Conservation (phyloP, 2,329 filamentous ascomycete species). For the Colletotrichum destructivum region DNA sequence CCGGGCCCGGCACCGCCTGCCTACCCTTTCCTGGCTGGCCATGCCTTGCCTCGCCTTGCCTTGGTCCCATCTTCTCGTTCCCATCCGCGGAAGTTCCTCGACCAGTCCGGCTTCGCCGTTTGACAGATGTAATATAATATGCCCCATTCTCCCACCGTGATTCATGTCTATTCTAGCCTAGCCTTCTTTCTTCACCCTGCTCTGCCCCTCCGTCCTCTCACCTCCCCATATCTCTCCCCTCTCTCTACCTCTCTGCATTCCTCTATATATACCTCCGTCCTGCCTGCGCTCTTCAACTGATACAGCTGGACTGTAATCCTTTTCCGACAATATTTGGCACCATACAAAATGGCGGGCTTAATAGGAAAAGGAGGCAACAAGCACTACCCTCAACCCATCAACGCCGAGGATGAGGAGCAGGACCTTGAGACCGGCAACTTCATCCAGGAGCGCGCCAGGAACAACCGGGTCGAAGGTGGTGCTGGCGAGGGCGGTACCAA, state of each 20-base stretch:
- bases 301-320: slow-evolving; percentile 43
- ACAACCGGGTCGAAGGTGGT: slow-evolving; percentile 40
- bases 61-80: slow-evolving; percentile 41
- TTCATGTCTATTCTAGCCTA: slow-evolving; percentile 15
- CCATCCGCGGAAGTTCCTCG: slow-evolving; percentile 35
- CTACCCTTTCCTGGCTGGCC: slow-evolving; percentile 12
- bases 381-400: slow-evolving; percentile 41
- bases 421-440: slow-evolving; percentile 43
- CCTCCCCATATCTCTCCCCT: slow-evolving; percentile 25
- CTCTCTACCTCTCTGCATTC: slow-evolving; percentile 15
- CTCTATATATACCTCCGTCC: slow-evolving; percentile 33
- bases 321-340: slow-evolving; percentile 37
- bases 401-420: slow-evolving; percentile 41
- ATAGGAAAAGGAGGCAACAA: slow-evolving; percentile 43
- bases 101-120: slow-evolving; percentile 40
- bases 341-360: slow-evolving; percentile 42
- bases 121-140: slow-evolving; percentile 43
- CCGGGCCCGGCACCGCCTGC: not conserved
- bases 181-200: slow-evolving; percentile 37
- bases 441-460: slow-evolving; percentile 41
- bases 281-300: slow-evolving; percentile 31
- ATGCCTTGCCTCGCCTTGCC: slow-evolving; percentile 35
- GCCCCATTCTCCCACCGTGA: slow-evolving; percentile 40
- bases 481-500: slow-evolving; percentile 35
- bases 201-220: slow-evolving; percentile 31